Percentiles rank a stretch among this genome's conserved stretches.
phyloP scores from a whole-genome alignment of 1,139 yeast genomes.

The Nakaseomyces kungkrabaensis region DNA sequence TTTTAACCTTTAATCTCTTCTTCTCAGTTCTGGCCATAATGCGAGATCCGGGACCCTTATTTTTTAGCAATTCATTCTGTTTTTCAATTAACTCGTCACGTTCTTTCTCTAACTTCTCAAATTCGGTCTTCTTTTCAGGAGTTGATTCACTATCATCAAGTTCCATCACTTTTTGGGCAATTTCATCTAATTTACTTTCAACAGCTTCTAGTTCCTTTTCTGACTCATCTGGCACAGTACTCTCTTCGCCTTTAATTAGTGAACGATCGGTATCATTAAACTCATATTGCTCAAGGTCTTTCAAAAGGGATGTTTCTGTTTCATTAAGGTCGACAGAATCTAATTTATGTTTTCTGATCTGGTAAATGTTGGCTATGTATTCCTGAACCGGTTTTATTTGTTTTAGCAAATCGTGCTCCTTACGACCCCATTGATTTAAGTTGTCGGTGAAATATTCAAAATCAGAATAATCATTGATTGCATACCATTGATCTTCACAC shows the following conservation, averaged over 20 bases:
- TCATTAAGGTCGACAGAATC: conserved; percentile 32
- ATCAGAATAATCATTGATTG: conserved; percentile 49
- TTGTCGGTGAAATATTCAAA: conserved; percentile 49
- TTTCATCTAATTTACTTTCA: conserved; percentile 13
- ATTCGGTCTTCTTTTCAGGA: conserved; percentile 15
- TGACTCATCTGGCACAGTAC: conserved; percentile 8
- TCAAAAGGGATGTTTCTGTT: conserved; percentile 37
- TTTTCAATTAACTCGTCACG: conserved; percentile 19
- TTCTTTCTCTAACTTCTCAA: conserved; percentile 20
- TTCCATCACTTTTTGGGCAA: conserved; percentile 27
- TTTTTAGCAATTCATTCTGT: conserved; percentile 12
- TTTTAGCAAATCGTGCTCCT: conserved; percentile 60
- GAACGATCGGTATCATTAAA: conserved; percentile 29
- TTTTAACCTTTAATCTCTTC: conserved; percentile 12
- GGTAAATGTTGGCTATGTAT: conserved; percentile 47
- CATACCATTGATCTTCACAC: conserved; percentile 58
- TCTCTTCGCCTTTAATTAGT: conserved; percentile 17
- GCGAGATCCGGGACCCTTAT: conserved; percentile 15
- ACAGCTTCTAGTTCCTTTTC: conserved; percentile 11
- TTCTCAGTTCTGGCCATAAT: conserved; percentile 19
- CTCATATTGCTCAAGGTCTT: conserved; percentile 33
- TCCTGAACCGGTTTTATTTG: conserved; percentile 50
- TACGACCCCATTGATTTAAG: conserved; percentile 66
- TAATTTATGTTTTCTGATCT: conserved; percentile 49
- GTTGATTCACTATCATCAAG: conserved; percentile 27